A percentile compares a stretch with the other conserved stretches of the same genome.
Evolutionary conservation across 331 rosid genomes (phyloP).

Genomic region (Cydonia oblonga): DNA sequence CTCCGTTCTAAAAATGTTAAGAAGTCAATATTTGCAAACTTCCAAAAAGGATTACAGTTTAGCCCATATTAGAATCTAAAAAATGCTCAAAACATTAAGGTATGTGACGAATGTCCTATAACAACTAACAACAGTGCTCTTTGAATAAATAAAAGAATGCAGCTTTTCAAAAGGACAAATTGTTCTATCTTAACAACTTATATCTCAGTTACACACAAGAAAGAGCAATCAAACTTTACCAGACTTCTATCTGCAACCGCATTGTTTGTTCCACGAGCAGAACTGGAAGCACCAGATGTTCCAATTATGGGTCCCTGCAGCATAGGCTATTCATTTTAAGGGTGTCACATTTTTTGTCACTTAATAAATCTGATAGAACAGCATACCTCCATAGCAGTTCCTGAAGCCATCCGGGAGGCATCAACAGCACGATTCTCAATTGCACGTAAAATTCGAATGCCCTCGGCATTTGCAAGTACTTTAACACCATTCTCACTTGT

Average conservation of each 20-base stretch:
- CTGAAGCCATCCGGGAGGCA: neutral
- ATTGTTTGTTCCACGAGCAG: neutral
- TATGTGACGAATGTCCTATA: neutral
- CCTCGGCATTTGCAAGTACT: conserved; percentile 15
- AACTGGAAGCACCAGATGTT: neutral
- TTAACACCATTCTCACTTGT: conserved; percentile 10
- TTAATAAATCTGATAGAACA: neutral
- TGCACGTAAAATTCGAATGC: neutral
- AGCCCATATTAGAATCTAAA: neutral
- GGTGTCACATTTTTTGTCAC: neutral
- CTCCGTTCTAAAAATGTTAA: conserved; percentile 5
- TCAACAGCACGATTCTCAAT: neutral
- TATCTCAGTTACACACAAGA: neutral
- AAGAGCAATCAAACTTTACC: neutral
- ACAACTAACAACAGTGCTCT: neutral
- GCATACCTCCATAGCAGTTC: neutral
- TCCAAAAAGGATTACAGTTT: neutral
- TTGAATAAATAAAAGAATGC: neutral
- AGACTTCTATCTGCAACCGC: neutral
- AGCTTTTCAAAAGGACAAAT: neutral
- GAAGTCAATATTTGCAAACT: neutral
- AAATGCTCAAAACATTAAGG: neutral
- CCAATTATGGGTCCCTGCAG: conserved; percentile 5
- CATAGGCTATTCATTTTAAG: neutral
- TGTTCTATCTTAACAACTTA: neutral